phyloP scores from a whole-genome alignment of 768 basidiomycete species.

The Trametes punicea region DNA sequence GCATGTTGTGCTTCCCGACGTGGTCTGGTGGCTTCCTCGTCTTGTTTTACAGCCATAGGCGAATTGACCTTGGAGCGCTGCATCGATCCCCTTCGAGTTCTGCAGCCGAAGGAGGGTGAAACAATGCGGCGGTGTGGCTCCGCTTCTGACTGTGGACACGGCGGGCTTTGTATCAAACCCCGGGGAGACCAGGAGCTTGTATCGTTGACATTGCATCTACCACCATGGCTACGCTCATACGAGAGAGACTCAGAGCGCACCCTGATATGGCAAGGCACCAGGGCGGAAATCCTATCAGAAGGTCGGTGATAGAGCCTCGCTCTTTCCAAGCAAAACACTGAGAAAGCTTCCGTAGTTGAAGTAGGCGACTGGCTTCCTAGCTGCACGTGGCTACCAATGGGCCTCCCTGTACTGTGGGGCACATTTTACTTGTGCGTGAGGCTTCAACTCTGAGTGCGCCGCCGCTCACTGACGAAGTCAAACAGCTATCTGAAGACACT shows the following conservation, averaged over 20 bases:
- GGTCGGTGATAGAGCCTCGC: conserved; percentile 37
- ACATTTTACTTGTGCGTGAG: conserved; percentile 55
- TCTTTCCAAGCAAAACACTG: neutral
- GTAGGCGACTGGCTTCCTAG: conserved; percentile 50
- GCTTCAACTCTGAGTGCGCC: neutral
- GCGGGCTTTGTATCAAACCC: conserved; percentile 52
- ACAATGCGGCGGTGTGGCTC: conserved; percentile 39
- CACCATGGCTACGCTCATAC: conserved; percentile 8
- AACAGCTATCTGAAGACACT: conserved; percentile 59
- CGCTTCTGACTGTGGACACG: conserved; percentile 35
- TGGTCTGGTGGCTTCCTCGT: conserved; percentile 17
- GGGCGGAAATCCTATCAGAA: conserved; percentile 61
- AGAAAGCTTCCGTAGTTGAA: conserved; percentile 41
- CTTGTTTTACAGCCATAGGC: conserved; percentile 43
- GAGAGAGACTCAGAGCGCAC: conserved; percentile 29
- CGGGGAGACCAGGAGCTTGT: conserved; percentile 48
- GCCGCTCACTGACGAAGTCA: neutral
- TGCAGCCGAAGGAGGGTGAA: conserved; percentile 26
- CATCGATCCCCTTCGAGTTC: conserved; percentile 53
- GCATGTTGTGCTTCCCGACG: conserved; percentile 22
- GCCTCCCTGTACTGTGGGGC: conserved; percentile 37
- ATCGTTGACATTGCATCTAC: conserved; percentile 45
- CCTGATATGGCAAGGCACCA: conserved; percentile 74
- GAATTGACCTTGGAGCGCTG: conserved; percentile 37
- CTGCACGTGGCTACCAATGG: conserved; percentile 35